A percentile compares a stretch with the other conserved stretches of the same genome.
Evolutionary conservation across 2,329 filamentous ascomycete genomes (phyloP).

Genomic region (Hypoxylon sp.): DNA sequence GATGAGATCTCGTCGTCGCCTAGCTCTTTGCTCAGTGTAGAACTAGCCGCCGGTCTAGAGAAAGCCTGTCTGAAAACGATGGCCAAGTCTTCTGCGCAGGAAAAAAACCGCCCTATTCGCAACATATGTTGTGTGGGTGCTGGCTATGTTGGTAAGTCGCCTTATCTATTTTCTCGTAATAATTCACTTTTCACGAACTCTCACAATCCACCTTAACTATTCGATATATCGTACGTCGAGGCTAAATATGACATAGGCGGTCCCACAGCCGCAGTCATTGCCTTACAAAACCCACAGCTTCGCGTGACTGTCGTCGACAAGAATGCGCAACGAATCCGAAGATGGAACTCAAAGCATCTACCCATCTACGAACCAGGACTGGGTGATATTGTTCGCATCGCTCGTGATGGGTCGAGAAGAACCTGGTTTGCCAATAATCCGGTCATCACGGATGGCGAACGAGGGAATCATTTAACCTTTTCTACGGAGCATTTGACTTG

Average conservation of each 20-base stretch:
- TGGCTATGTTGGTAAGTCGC: constrained; percentile 66
- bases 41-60: constrained; percentile 24
- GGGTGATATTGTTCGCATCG: constrained; percentile 75
- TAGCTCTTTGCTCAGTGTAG: constrained; percentile 58
- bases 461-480: not conserved
- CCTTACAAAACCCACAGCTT: constrained; percentile 79
- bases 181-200: not conserved
- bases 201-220: not conserved
- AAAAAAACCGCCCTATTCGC: constrained; percentile 56
- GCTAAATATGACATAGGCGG: constrained; percentile 63
- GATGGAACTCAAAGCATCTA: constrained; percentile 80
- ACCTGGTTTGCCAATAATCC: constrained; percentile 60
- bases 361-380: constrained; percentile 84
- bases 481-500: not conserved
- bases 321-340: constrained; percentile 74
- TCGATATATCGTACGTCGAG: not conserved
- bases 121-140: constrained; percentile 54
- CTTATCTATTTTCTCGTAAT: not conserved
- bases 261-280: constrained; percentile 81
- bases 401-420: constrained; percentile 70
- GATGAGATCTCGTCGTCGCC: constrained; percentile 60
- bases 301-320: constrained; percentile 82
- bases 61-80: constrained; percentile 14
- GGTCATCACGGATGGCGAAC: constrained; percentile 41
- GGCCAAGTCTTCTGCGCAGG: constrained; percentile 15